Evolutionary conservation across 164 flowering plant species (phyloP).

Genomic region (Chimonanthus praecox): DNA sequence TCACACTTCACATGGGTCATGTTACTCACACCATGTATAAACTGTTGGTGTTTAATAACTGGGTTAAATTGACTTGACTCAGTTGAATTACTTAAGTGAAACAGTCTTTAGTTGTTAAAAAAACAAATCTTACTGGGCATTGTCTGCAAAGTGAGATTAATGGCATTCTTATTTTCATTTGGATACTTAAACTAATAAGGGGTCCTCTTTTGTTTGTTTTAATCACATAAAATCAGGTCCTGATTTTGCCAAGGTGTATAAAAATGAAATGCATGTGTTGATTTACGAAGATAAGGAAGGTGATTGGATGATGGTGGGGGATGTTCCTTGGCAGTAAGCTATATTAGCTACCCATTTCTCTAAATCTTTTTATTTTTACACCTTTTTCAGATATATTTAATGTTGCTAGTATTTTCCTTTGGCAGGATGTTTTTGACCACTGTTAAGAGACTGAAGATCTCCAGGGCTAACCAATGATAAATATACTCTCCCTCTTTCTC

Average conservation of each 20-base stretch:
- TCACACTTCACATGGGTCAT: too few species aligned
- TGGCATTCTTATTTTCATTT: not conserved
- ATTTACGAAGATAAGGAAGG: constrained; percentile 74
- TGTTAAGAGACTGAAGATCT: constrained; percentile 63
- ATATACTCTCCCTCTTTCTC: not conserved
- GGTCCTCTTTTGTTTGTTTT: not conserved
- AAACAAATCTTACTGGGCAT: too few species aligned
- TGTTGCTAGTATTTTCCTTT: constrained; percentile 1
- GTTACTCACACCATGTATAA: not conserved
- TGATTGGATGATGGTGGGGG: constrained; percentile 86
- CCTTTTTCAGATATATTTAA: not conserved
- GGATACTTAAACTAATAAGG: not conserved
- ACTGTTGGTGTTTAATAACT: not conserved
- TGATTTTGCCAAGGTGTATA: constrained; percentile 13
- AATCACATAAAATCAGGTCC: constrained; percentile 8
- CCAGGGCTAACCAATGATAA: constrained; percentile 30
- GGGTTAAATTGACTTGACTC: too few species aligned
- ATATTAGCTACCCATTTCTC: not conserved
- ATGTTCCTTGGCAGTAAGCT: constrained; percentile 85
- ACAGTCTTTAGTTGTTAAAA: too few species aligned
- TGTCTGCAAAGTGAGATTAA: not conserved
- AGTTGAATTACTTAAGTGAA: too few species aligned
- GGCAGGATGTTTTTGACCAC: constrained; percentile 56
- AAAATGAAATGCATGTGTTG: constrained; percentile 33
- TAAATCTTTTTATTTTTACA: not conserved